Evolutionary conservation across 192 early-diverging fungal species (phyloP).

Genomic region (Lobulomyces angularis): DNA sequence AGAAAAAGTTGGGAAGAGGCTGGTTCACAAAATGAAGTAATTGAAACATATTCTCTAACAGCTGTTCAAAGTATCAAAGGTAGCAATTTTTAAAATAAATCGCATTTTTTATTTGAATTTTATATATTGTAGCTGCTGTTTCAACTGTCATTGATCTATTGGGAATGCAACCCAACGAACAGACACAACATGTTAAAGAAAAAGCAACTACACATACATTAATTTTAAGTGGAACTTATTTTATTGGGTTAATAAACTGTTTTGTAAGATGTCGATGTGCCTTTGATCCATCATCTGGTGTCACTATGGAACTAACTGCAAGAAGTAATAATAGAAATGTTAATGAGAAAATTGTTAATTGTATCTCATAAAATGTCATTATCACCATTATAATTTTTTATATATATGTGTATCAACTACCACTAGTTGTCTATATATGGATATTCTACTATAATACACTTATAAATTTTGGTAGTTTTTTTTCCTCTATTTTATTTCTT

Average conservation of each 20-base stretch:
- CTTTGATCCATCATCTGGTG: constrained; percentile 63
- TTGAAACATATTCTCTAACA: constrained; percentile 82
- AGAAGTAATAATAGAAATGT: constrained; percentile 56
- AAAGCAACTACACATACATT: constrained; percentile 73
- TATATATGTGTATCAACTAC: too few relatives aligned
- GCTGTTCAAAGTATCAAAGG: constrained; percentile 63
- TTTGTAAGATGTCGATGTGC: constrained; percentile 83
- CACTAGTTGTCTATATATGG: too few relatives aligned
- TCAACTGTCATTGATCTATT: constrained; percentile 59
- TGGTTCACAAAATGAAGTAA: constrained; percentile 53
- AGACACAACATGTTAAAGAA: constrained; percentile 47
- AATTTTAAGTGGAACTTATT: constrained; percentile 71
- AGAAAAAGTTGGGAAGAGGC: constrained; percentile 65
- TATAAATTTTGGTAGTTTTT: too few relatives aligned
- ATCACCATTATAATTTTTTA: too few relatives aligned
- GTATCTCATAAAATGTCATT: constrained; percentile 50
- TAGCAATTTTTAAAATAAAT: constrained; percentile 14
- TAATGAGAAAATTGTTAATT: constrained; percentile 61
- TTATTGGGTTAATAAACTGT: constrained; percentile 64
- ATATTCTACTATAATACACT: too few relatives aligned
- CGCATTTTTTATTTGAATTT: neutral
- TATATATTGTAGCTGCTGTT: constrained; percentile 44
- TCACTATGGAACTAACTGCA: constrained; percentile 83
- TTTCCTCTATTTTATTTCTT: too few relatives aligned
- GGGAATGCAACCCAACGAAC: constrained; percentile 77